These are phyloP conservation scores for Ogataea sp. DNA, from an alignment of 805 yeast genomes.

Conservation along the genomic window DNA sequence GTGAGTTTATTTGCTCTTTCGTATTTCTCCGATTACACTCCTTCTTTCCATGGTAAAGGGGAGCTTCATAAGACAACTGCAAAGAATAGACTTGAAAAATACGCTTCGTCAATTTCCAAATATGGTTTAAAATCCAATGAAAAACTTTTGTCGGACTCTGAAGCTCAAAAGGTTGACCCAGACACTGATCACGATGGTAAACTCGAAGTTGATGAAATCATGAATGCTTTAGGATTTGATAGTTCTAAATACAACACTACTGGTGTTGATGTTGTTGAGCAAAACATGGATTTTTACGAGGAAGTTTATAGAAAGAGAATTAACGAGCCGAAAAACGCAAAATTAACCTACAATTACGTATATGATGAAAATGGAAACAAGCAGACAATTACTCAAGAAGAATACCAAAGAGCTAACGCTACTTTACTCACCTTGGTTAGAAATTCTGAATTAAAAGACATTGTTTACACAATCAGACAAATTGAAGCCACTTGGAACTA, in stretches of 20 bases:
- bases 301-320: slow-evolving; percentile 26
- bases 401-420: slow-evolving; percentile 51
- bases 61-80: slow-evolving; percentile 2
- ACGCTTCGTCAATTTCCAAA: slow-evolving; percentile 14
- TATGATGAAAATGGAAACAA: slow-evolving; percentile 19
- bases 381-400: slow-evolving; percentile 19
- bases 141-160: slow-evolving; percentile 18
- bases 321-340: slow-evolving; percentile 24
- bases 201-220: slow-evolving; percentile 18
- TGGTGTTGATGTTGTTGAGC: slow-evolving; percentile 21
- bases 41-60: neutral
- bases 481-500: slow-evolving; percentile 69
- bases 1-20: slow-evolving; percentile 5
- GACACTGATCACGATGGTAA: slow-evolving; percentile 15
- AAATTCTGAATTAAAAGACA: slow-evolving; percentile 50
- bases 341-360: slow-evolving; percentile 22
- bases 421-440: slow-evolving; percentile 72
- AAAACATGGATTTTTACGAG: slow-evolving; percentile 25
- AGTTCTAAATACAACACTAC: slow-evolving; percentile 12
- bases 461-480: slow-evolving; percentile 48
- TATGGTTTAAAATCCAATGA: slow-evolving; percentile 21
- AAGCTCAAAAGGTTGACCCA: slow-evolving; percentile 7
- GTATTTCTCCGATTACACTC: neutral
- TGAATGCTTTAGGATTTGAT: slow-evolving; percentile 18
- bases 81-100: slow-evolving; percentile 9